These are phyloP conservation scores for Aspergillus sclerotioniger DNA, from an alignment of 495 filamentous ascomycete genomes.

Conservation along the genomic window DNA sequence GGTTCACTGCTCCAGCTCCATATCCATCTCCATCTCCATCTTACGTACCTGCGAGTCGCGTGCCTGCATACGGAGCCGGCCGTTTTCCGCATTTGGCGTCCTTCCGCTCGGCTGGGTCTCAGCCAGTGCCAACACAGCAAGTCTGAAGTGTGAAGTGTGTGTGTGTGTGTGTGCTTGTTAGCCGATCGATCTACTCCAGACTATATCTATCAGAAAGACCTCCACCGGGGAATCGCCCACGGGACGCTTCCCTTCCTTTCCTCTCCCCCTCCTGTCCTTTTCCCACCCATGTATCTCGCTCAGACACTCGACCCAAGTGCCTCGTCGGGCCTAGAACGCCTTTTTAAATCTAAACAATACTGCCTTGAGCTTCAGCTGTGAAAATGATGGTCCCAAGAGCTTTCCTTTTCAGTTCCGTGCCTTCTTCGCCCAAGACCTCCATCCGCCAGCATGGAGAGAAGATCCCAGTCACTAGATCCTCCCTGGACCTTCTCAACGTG, in stretches of 20 bases:
- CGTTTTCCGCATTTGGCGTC: constrained; percentile 21
- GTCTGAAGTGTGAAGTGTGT: neutral
- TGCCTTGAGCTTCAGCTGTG: constrained; percentile 6
- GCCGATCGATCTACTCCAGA: neutral
- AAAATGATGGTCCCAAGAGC: constrained; percentile 50
- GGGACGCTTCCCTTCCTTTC: constrained; percentile 7
- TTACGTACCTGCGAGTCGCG: constrained; percentile 22
- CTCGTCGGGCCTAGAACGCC: constrained; percentile 38
- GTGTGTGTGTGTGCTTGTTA: neutral
- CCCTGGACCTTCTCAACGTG: constrained; percentile 5
- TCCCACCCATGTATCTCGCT: constrained; percentile 45
- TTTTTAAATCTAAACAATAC: constrained; percentile 11
- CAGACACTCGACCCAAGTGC: constrained; percentile 49
- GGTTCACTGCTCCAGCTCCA: neutral
- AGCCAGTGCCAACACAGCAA: constrained; percentile 28
- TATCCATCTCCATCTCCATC: neutral
- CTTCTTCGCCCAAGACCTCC: constrained; percentile 20
- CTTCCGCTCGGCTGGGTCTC: constrained; percentile 8
- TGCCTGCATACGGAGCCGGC: constrained; percentile 30
- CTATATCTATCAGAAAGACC: constrained; percentile 7
- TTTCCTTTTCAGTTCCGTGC: constrained; percentile 39
- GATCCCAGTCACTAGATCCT: neutral
- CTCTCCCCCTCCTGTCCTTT: constrained; percentile 10
- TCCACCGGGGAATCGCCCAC: constrained; percentile 4
- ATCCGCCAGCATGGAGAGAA: constrained; percentile 21